Base-by-base conservation (phyloP, 331 rosid species). In the Quercus phellos region DNA sequence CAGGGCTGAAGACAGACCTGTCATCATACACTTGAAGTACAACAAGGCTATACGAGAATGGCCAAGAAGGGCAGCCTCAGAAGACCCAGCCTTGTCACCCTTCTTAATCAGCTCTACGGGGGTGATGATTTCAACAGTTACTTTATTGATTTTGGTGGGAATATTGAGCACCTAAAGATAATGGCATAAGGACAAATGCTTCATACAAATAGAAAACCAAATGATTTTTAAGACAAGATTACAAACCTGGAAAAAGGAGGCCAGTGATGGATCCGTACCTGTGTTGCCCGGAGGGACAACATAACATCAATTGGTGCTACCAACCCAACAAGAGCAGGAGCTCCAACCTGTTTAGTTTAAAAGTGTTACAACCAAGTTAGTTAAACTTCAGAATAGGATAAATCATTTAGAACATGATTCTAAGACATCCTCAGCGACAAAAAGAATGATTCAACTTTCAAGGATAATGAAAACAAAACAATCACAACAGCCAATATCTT, bases 281-380 rank as follows among this genome's bases (percentile, higher is more conserved):
- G 96, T 94, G 93, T 94, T 94, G 29, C 98, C 97, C 0, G 97
- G 98, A 38, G 98, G 98, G 29, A 92, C 96, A 19, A 94, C 84
- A 94, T 83, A 0, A 90, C 98, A 79, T 94, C 98, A 85, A 94
- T 92, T 9, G 97, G 97, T 7, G 98, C 98, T 78, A 91, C 89
- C 85, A 93, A 79, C 74, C 98, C 98, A 61, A 93, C 98, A 88
- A 94, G 97, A 59, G 98, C 97, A 74, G 96, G 98, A 16, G 98
- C 98, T 80, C 94, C 96, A 35, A 90, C 97, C 98, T 93, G 38
- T 67, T 4, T 6, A 74, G 3, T 30, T 10, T 0, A 2, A 61
- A 34, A 35, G 30, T 29, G 68, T 29, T 7, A 1, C 0, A 66
- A 4, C 1, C 8, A 24, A 4, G 70, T 14, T 21, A 10, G 17